Evolutionary conservation across 2,329 filamentous ascomycete species (phyloP).

Genomic region (Plectosphaerella sp.): DNA sequence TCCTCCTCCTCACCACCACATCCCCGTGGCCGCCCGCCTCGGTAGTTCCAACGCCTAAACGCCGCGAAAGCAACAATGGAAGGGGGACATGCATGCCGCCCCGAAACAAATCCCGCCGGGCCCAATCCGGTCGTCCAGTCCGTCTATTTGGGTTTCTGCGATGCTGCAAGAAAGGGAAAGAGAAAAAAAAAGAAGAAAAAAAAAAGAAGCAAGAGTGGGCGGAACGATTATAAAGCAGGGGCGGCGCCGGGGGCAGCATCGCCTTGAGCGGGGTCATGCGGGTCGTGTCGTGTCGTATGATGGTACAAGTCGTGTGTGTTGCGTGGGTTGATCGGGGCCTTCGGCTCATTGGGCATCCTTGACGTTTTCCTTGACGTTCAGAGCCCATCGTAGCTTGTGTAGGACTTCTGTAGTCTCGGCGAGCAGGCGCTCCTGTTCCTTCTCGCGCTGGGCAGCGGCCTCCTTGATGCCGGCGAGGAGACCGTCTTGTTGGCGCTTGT

Average conservation of each 20-base stretch:
- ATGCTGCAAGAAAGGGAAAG: not conserved
- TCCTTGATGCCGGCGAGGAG: constrained; percentile 55
- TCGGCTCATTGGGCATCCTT: constrained; percentile 43
- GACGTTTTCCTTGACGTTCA: constrained; percentile 61
- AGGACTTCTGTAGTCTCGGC: constrained; percentile 56
- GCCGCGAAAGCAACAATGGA: too few species aligned
- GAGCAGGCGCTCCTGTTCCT: constrained; percentile 56
- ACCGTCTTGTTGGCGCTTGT: constrained; percentile 61
- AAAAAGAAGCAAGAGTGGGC: not conserved
- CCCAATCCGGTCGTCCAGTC: not conserved
- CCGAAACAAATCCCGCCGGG: too few species aligned
- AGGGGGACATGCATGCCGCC: too few species aligned
- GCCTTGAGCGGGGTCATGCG: too few species aligned
- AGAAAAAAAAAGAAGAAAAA: not conserved
- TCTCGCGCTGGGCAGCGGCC: constrained; percentile 52
- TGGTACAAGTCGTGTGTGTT: not conserved
- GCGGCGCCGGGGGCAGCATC: too few species aligned
- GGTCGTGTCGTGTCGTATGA: too few species aligned
- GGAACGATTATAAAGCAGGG: not conserved
- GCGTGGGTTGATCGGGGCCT: not conserved
- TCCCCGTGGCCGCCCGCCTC: too few species aligned
- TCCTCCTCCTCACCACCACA: too few species aligned
- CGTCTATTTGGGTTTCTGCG: not conserved
- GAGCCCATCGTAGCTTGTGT: constrained; percentile 68
- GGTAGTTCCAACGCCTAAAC: too few species aligned